These are phyloP conservation scores for Lupinus albus DNA, from an alignment of 306 rosid genomes.

Conservation along the genomic window DNA sequence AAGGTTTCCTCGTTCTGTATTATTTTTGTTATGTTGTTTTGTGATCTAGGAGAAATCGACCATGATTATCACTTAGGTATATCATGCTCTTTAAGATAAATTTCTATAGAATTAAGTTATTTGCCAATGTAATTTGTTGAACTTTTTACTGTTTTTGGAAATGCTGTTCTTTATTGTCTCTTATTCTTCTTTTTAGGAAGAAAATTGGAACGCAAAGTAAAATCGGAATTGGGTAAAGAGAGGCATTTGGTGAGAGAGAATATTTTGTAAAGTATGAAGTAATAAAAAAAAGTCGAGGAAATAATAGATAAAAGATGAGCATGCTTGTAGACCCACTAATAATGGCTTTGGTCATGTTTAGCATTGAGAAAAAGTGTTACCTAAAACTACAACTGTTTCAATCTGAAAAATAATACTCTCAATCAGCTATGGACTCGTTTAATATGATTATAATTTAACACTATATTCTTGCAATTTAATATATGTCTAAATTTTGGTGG, in stretches of 20 bases:
- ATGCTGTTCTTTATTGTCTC: neutral
- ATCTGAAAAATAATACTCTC: too few species aligned
- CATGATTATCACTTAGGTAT: neutral
- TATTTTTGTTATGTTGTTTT: neutral
- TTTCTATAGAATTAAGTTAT: neutral
- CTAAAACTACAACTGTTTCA: too few species aligned
- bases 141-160: neutral
- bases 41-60: neutral
- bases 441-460: too few species aligned
- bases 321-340: too few species aligned
- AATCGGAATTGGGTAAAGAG: slow-evolving; percentile 41
- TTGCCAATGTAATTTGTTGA: neutral
- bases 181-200: slow-evolving; percentile 30
- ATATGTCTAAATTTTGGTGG: too few species aligned
- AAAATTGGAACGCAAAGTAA: slow-evolving; percentile 38
- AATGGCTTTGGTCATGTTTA: too few species aligned
- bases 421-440: too few species aligned
- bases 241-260: slow-evolving; percentile 31
- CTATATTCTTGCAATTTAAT: too few species aligned
- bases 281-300: too few species aligned
- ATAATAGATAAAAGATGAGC: too few species aligned
- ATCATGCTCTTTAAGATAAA: neutral
- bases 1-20: neutral
- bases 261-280: slow-evolving; percentile 33
- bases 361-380: too few species aligned